A percentile compares a stretch with the other conserved stretches of the same genome.
Evolutionary conservation across 192 early-diverging fungal genomes (phyloP).

Genomic region (Ambispora gerdemannii): DNA sequence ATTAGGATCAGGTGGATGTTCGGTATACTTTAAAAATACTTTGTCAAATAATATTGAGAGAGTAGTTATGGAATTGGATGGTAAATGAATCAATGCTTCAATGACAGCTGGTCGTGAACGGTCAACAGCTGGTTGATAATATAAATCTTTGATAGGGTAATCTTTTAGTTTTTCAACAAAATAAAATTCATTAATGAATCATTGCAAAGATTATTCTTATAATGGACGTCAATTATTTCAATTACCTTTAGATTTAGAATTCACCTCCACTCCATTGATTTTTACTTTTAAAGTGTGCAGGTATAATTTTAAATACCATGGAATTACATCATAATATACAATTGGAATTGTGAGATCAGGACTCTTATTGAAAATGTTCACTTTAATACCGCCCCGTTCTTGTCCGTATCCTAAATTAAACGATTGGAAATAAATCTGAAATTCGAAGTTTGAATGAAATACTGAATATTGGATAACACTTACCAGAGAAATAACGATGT

Average conservation of each 20-base stretch:
- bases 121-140: constrained; percentile 76
- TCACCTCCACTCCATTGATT: constrained; percentile 34
- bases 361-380: constrained; percentile 70
- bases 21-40: constrained; percentile 90
- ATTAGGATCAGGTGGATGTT: constrained; percentile 95
- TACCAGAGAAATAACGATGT: constrained; percentile 63
- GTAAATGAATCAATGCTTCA: constrained; percentile 68
- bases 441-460: no score
- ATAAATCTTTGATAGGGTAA: constrained; percentile 56
- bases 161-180: not conserved
- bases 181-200: not conserved
- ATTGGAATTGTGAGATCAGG: constrained; percentile 42
- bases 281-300: constrained; percentile 77
- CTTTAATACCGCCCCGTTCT: constrained; percentile 77
- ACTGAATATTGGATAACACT: no score
- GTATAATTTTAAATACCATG: constrained; percentile 92
- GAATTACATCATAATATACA: constrained; percentile 73
- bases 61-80: constrained; percentile 63
- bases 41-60: constrained; percentile 84
- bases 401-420: constrained; percentile 66
- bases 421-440: not conserved
- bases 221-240: no score
- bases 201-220: not conserved
- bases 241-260: constrained; percentile 16
- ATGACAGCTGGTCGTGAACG: constrained; percentile 78